Percentiles rank a stretch among this genome's conserved stretches.
phyloP scores from a whole-genome alignment of 176 grass and related monocot genomes.

The Bonia amplexicaulis region DNA sequence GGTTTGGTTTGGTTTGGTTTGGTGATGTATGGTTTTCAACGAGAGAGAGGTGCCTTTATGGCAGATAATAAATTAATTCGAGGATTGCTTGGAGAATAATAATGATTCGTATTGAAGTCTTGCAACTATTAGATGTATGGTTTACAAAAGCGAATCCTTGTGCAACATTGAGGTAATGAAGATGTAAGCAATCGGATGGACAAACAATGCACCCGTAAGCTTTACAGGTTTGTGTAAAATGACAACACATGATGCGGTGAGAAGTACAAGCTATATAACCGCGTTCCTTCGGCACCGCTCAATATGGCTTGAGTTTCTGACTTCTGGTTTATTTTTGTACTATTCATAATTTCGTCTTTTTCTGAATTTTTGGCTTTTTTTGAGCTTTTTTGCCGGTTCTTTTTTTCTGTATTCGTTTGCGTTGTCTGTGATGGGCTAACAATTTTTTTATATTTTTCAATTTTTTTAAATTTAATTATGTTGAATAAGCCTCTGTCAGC shows the following conservation, averaged over 20 bases:
- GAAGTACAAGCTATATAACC: background rate
- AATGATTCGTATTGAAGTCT: background rate
- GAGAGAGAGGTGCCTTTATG: background rate
- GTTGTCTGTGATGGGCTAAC: too few relatives aligned
- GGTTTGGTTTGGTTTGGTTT: background rate
- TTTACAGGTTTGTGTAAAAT: background rate
- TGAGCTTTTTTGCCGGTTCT: too few relatives aligned
- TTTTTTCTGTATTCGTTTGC: too few relatives aligned
- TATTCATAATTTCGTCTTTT: too few relatives aligned
- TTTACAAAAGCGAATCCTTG: constrained; percentile 3
- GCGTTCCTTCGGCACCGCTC: too few relatives aligned
- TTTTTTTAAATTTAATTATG: too few relatives aligned
- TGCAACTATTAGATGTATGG: background rate
- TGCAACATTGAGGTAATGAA: background rate
- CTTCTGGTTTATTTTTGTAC: too few relatives aligned
- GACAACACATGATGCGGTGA: background rate
- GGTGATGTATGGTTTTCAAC: constrained; percentile 3
- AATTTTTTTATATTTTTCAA: too few relatives aligned
- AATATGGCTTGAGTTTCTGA: too few relatives aligned
- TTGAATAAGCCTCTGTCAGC: too few relatives aligned
- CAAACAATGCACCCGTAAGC: background rate
- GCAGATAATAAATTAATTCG: background rate
- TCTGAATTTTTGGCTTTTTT: too few relatives aligned
- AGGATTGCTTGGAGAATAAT: background rate
- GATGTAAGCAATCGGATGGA: background rate